These are phyloP conservation scores for Limnanthes douglasii DNA, from an alignment of 345 rosid species.

Conservation along the genomic window DNA sequence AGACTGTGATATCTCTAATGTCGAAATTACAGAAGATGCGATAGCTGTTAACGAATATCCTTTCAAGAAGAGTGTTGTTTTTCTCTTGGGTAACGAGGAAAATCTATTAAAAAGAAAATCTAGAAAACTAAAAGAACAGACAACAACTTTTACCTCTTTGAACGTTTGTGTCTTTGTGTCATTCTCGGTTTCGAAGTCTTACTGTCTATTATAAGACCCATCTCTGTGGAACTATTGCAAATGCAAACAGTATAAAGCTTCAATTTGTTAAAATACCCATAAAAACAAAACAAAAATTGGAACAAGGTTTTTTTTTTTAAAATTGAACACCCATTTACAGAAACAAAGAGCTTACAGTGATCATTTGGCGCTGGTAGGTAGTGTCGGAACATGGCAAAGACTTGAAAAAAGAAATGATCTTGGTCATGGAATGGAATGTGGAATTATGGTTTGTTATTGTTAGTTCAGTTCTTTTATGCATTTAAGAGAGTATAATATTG, in stretches of 20 bases:
- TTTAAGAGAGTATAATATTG: no score
- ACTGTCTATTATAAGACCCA: slow-evolving; percentile 29
- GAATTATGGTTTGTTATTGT: no score
- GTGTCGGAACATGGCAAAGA: not conserved
- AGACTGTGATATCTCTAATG: no score
- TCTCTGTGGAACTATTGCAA: slow-evolving; percentile 16
- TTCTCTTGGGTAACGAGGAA: no score
- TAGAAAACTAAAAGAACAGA: slow-evolving; percentile 1
- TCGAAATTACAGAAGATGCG: no score
- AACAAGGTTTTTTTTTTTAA: no score
- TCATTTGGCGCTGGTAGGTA: not conserved
- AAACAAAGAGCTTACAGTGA: slow-evolving; percentile 7
- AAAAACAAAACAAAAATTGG: not conserved
- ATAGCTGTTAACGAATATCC: no score
- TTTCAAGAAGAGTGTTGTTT: no score
- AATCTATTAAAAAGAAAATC: not conserved
- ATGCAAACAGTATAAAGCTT: not conserved
- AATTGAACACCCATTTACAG: no score
- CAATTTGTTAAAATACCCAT: not conserved
- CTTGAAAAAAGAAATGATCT: not conserved
- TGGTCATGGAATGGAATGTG: no score
- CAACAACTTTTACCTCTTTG: slow-evolving; percentile 49
- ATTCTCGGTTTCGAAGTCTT: slow-evolving; percentile 28
- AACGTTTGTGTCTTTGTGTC: slow-evolving; percentile 53
- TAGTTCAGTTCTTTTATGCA: no score